phyloP scores from a whole-genome alignment of 2,329 filamentous ascomycete species.

The Aspergillus transmontanensis region DNA sequence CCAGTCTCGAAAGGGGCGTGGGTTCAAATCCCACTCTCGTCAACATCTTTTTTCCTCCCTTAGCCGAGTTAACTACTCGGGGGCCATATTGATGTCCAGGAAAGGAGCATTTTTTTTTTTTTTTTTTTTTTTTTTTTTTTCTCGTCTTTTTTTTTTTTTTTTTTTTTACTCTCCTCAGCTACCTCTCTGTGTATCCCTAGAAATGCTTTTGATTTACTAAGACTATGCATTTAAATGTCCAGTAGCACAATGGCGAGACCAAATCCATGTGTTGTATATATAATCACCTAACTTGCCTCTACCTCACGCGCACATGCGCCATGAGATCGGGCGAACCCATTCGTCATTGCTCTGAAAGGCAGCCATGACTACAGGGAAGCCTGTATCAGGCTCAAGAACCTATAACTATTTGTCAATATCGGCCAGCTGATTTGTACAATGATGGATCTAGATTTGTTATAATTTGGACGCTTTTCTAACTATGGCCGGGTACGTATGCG shows the following conservation, averaged over 20 bases:
- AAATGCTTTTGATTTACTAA: too few species aligned
- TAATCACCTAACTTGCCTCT: too few species aligned
- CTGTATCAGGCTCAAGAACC: background rate
- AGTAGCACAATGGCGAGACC: too few species aligned
- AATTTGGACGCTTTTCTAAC: too few species aligned
- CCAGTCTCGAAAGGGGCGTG: slow-evolving; percentile 6
- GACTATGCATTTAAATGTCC: too few species aligned
- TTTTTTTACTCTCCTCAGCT: background rate
- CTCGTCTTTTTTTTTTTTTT: background rate
- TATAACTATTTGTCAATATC: background rate
- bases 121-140: background rate
- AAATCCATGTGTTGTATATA: too few species aligned
- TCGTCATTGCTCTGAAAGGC: background rate
- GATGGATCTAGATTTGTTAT: background rate
- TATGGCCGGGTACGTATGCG: too few species aligned
- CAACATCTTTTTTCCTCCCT: background rate
- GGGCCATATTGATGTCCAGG: background rate
- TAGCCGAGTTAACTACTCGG: too few species aligned
- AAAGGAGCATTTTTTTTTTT: background rate
- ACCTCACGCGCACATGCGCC: too few species aligned
- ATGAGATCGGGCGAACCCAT: background rate
- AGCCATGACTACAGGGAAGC: background rate
- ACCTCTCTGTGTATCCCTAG: too few species aligned
- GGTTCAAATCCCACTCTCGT: slow-evolving; percentile 8
- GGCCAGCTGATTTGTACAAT: background rate